phyloP scores from a whole-genome alignment of 352 stramenopile genomes.

The Globisporangium alternatum region DNA sequence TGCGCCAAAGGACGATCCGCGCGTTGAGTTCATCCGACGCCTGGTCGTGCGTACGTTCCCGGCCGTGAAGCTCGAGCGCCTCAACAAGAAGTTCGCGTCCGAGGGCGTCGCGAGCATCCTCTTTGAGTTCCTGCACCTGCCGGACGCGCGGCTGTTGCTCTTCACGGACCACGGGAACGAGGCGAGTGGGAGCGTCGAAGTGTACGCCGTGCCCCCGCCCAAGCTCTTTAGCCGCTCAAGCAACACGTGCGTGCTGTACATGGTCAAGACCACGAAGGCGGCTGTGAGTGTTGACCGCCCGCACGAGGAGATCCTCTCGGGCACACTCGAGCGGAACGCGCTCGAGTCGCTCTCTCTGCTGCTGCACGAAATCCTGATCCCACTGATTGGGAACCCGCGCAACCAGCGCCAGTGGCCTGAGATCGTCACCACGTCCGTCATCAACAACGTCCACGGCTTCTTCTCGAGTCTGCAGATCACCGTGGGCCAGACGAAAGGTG shows the following conservation, averaged over 20 bases:
- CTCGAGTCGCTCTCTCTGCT: constrained; percentile 73
- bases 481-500: constrained; percentile 76
- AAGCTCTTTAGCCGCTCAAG: constrained; percentile 31
- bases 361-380: constrained; percentile 74
- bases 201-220: constrained; percentile 59
- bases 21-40: constrained; percentile 63
- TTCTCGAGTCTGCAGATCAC: constrained; percentile 88
- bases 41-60: constrained; percentile 69
- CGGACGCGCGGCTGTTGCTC: constrained; percentile 55
- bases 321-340: constrained; percentile 69
- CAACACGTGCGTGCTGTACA: constrained; percentile 57
- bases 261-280: constrained; percentile 69
- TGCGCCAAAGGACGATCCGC: constrained; percentile 48
- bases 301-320: constrained; percentile 71
- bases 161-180: constrained; percentile 73
- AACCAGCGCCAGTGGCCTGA: constrained; percentile 82
- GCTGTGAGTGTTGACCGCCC: constrained; percentile 55
- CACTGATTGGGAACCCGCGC: constrained; percentile 66
- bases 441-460: constrained; percentile 76
- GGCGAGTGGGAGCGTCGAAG: constrained; percentile 42
- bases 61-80: constrained; percentile 48
- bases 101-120: constrained; percentile 53
- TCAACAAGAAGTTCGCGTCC: constrained; percentile 61
- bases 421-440: constrained; percentile 76
- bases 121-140: constrained; percentile 74